A percentile compares a stretch with the other conserved stretches of the same genome.
Conservation (phyloP, 2,329 filamentous ascomycete species). For the Didymella keratinophila region DNA sequence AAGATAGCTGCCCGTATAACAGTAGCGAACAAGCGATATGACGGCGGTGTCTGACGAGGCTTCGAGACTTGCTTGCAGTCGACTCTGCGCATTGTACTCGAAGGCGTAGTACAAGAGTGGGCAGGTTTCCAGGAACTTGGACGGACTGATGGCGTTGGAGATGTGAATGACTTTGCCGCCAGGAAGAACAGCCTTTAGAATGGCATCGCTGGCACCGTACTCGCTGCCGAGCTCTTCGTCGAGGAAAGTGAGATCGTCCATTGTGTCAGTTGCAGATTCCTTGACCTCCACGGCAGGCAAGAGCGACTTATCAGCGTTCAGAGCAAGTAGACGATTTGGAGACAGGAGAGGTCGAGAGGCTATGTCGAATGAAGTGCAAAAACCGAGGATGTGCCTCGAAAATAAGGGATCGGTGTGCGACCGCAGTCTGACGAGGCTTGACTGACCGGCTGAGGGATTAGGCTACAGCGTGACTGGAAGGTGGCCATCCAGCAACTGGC, state of each 20-base stretch:
- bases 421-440: conserved; percentile 24
- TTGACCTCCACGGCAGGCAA: conserved; percentile 1
- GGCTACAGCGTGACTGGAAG: conserved; percentile 26
- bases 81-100: conserved; percentile 44
- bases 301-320: conserved; percentile 9
- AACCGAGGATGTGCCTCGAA: neutral
- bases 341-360: neutral
- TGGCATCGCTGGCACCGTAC: conserved; percentile 32
- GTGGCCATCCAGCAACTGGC: conserved; percentile 3
- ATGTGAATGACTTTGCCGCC: conserved; percentile 45
- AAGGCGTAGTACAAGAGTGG: conserved; percentile 53
- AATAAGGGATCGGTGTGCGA: conserved; percentile 6
- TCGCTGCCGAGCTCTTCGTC: conserved; percentile 18
- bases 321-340: neutral
- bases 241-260: conserved; percentile 39
- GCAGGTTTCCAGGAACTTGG: conserved; percentile 46
- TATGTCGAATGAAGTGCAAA: neutral
- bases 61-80: conserved; percentile 50
- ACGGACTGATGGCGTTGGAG: conserved; percentile 40
- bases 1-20: conserved; percentile 53
- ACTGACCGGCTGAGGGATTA: conserved; percentile 22
- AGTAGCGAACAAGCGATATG: conserved; percentile 51
- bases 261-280: conserved; percentile 19
- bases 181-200: conserved; percentile 43
- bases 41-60: conserved; percentile 44